phyloP scores from a whole-genome alignment of 345 rosid species.

The Chamaenerion angustifolium region DNA sequence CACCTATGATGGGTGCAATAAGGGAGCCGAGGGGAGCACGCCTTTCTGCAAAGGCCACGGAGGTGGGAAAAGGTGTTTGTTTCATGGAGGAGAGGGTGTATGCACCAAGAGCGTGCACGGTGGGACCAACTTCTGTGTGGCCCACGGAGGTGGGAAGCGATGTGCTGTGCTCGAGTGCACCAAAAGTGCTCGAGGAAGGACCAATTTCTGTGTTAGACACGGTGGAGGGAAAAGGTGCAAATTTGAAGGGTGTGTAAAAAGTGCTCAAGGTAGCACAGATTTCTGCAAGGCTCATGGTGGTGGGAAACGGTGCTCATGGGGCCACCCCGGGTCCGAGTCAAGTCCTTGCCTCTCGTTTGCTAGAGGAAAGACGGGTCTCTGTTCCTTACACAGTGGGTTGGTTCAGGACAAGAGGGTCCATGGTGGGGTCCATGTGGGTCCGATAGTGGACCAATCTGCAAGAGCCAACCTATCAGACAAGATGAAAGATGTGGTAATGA shows the following conservation, averaged over 20 bases:
- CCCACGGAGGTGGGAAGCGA: constrained; percentile 97
- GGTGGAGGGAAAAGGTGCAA: constrained; percentile 99
- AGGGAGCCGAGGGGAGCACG: constrained; percentile 99
- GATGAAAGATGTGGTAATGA: constrained; percentile 28
- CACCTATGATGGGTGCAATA: constrained; percentile 56
- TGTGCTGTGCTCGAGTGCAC: constrained; percentile 80
- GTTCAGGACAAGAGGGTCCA: constrained; percentile 79
- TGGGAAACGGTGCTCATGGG: constrained; percentile 93
- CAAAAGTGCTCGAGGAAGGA: constrained; percentile 95
- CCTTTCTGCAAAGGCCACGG: constrained; percentile 97
- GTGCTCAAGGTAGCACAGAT: constrained; percentile 97
- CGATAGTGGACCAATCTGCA: constrained; percentile 20
- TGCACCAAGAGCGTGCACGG: constrained; percentile 98
- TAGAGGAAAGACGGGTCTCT: constrained; percentile 79
- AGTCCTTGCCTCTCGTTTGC: constrained; percentile 81
- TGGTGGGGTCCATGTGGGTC: constrained; percentile 56
- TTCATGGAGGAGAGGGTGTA: constrained; percentile 47
- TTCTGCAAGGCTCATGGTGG: constrained; percentile 98
- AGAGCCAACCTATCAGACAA: constrained; percentile 37
- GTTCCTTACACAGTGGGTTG: constrained; percentile 66
- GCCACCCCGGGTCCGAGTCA: constrained; percentile 46
- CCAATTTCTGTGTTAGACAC: constrained; percentile 85
- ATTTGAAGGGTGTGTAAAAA: constrained; percentile 75
- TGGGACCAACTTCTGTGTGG: constrained; percentile 94
- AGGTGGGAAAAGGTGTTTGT: constrained; percentile 91